Evolutionary conservation across 164 flowering plant genomes (phyloP).

Genomic region (Vitis amurensis): DNA sequence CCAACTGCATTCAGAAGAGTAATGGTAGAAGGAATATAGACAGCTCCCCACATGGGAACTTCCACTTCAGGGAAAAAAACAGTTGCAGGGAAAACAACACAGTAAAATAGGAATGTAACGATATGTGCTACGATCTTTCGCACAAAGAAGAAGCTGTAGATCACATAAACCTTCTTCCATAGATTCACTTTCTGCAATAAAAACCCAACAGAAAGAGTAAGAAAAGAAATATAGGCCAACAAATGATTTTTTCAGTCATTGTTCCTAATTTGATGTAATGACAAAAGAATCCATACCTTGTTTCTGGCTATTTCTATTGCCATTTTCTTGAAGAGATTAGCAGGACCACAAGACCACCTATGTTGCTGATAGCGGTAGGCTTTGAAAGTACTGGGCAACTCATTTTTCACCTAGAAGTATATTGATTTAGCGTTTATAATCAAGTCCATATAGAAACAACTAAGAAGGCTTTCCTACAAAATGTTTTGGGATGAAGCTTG

Average conservation of each 20-base stretch:
- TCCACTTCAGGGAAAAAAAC: conserved; percentile 39
- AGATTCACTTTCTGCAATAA: conserved; percentile 63
- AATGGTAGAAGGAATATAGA: conserved; percentile 32
- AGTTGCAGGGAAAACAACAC: conserved; percentile 50
- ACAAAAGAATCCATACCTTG: conserved; percentile 13
- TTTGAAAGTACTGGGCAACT: conserved; percentile 49
- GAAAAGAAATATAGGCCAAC: background rate
- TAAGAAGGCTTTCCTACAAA: too few species aligned
- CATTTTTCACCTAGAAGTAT: conserved; percentile 40
- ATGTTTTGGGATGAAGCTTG: too few species aligned
- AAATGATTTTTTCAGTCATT: background rate
- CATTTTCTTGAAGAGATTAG: conserved; percentile 51
- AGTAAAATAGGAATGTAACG: conserved; percentile 77
- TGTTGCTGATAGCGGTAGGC: conserved; percentile 52
- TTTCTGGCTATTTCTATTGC: conserved; percentile 24
- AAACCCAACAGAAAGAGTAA: too few species aligned
- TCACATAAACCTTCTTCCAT: conserved; percentile 83
- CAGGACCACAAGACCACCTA: conserved; percentile 58
- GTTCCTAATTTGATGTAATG: too few species aligned
- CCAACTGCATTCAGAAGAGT: conserved; percentile 38
- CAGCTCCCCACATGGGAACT: conserved; percentile 44
- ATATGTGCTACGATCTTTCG: conserved; percentile 82
- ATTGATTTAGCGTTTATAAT: too few species aligned
- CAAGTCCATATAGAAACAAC: background rate
- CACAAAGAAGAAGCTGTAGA: conserved; percentile 91